phyloP scores from a whole-genome alignment of 306 rosid genomes.

The Prosopis cineraria region DNA sequence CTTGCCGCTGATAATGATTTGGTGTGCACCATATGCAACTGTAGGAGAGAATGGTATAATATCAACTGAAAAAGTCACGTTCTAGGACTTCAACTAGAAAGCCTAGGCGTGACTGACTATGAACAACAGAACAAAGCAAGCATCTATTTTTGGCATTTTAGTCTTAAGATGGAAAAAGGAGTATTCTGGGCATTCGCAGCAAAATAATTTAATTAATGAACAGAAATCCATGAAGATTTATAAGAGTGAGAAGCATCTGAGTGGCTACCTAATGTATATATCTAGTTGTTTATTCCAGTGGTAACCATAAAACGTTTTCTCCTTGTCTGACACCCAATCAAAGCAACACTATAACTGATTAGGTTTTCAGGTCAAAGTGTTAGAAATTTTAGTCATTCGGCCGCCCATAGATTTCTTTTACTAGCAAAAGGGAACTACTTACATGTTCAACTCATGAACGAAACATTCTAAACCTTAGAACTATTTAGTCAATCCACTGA shows the following conservation, averaged over 20 bases:
- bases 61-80: neutral
- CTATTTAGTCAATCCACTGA: conserved; percentile 5
- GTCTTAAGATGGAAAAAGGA: neutral
- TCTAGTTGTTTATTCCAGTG: neutral
- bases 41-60: neutral
- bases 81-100: neutral
- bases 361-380: neutral
- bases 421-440: neutral
- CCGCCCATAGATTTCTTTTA: neutral
- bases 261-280: neutral
- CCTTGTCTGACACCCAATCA: neutral
- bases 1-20: neutral
- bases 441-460: neutral
- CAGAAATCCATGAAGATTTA: neutral
- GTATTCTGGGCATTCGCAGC: neutral
- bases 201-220: neutral
- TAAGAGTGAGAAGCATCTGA: neutral
- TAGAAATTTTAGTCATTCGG: neutral
- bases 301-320: neutral
- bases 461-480: conserved; percentile 2
- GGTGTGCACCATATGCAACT: neutral
- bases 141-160: neutral
- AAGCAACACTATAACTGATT: neutral
- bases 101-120: neutral
- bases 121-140: neutral